Evolutionary conservation across 805 yeast species (phyloP), one percentile per base, ranked within the genome.

Genomic region (Kodamaea kaohsiungensis): DNA sequence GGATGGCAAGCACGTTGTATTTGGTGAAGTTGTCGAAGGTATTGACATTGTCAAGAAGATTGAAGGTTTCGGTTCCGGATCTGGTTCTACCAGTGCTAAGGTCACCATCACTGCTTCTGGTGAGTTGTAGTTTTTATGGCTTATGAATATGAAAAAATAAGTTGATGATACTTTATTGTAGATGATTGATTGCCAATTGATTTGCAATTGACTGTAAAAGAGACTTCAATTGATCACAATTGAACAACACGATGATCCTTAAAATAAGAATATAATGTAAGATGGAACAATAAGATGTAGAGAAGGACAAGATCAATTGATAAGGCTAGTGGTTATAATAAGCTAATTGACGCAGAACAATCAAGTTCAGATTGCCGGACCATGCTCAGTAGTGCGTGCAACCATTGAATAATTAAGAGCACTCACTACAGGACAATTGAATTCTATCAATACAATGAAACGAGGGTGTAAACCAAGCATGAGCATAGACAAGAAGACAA

Each of bases 1-100:
- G 73, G 96, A 91, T 68, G 97, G 96, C 59, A 86, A 87, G 77
- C 96, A 91, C 82, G 96, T 90, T 68, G 97, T 92, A 57, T 92
- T 92, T 67, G 98, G 98, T 67, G 96, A 91, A 78, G 91, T 91
- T 59, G 70, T 80, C 59, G 96, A 88, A 57, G 98, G 98, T 63
- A 73, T 79, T 69, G 96, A 91, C 66, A 77, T 90, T 63, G 90
- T 92, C 73, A 86, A 87, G 88, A 85, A 84, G 78, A 82, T 91
- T 65, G 97, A 92, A 82, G 69, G 77, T 65, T 70, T 78, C 69
- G 96, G 96, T 67, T 79, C 91, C 56, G 69, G 71, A 64, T 69
- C 81, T 58, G 96, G 96, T 71, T 72, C 81, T 63, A 84, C 96
- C 70, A 76, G 75, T 56, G 86, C 85, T 60, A 79, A 76, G 70